phyloP scores from a whole-genome alignment of 2,329 filamentous ascomycete genomes.

The Curvularia hawaiiensis region DNA sequence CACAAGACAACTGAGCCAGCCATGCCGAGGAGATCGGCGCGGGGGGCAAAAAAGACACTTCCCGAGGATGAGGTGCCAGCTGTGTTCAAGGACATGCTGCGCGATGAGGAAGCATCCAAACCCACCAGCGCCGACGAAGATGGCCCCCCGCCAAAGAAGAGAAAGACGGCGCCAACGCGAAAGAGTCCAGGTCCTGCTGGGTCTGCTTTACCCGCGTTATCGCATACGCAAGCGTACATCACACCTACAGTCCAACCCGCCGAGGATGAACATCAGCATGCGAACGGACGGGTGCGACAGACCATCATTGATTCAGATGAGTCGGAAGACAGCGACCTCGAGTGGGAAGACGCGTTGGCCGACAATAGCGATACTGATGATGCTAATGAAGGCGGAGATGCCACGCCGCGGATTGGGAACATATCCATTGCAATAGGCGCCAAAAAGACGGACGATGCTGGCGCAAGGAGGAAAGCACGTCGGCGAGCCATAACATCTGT shows the following conservation, averaged over 20 bases:
- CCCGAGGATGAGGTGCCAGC: slow-evolving; percentile 45
- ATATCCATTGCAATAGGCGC: slow-evolving; percentile 50
- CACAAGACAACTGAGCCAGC: slow-evolving; percentile 25
- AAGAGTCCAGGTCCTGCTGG: neutral
- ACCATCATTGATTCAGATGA: slow-evolving; percentile 55
- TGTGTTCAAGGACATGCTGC: slow-evolving; percentile 54
- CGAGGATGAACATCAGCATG: slow-evolving; percentile 13
- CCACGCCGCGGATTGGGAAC: slow-evolving; percentile 45
- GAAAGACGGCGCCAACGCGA: slow-evolving; percentile 29
- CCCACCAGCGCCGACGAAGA: slow-evolving; percentile 35
- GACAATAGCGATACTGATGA: slow-evolving; percentile 34
- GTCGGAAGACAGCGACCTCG: slow-evolving; percentile 63
- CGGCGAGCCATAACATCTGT: slow-evolving; percentile 60
- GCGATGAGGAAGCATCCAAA: slow-evolving; percentile 46
- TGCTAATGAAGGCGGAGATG: slow-evolving; percentile 27
- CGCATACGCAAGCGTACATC: slow-evolving; percentile 8
- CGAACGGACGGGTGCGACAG: slow-evolving; percentile 41
- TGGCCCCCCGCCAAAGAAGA: slow-evolving; percentile 48
- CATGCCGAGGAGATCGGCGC: slow-evolving; percentile 33
- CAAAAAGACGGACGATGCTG: slow-evolving; percentile 37
- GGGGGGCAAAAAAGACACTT: slow-evolving; percentile 25
- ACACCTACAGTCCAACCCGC: slow-evolving; percentile 5
- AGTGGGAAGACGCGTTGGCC: slow-evolving; percentile 63
- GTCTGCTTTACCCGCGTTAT: slow-evolving; percentile 3
- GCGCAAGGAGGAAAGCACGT: slow-evolving; percentile 43